These are phyloP conservation scores for Pyrenophora teres DNA, from an alignment of 2,329 filamentous ascomycete genomes.

Conservation along the genomic window DNA sequence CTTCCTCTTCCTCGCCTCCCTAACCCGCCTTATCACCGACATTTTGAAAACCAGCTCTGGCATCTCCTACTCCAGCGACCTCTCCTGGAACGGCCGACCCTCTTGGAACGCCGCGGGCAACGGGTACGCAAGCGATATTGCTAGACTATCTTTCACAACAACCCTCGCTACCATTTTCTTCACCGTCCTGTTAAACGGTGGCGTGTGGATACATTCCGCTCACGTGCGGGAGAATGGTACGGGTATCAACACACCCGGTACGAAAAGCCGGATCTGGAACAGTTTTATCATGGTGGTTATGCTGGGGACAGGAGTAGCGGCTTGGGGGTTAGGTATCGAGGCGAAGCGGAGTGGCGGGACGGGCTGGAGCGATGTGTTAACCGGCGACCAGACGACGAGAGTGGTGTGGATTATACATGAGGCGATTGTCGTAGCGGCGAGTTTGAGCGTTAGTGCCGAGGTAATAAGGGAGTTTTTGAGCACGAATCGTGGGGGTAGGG, in stretches of 20 bases:
- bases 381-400: background rate
- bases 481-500: constrained; percentile 5
- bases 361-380: constrained; percentile 4
- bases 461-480: constrained; percentile 6
- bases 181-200: constrained; percentile 7
- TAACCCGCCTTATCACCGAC: constrained; percentile 8
- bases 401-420: constrained; percentile 7
- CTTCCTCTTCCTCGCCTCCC: constrained; percentile 8
- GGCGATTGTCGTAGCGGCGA: constrained; percentile 6
- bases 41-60: constrained; percentile 4
- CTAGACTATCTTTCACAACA: constrained; percentile 3
- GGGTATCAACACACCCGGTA: constrained; percentile 1
- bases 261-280: constrained; percentile 5
- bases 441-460: constrained; percentile 5
- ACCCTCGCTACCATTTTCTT: constrained; percentile 5
- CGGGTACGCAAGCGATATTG: background rate
- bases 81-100: constrained; percentile 5
- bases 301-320: constrained; percentile 7
- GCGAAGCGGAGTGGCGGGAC: background rate
- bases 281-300: constrained; percentile 7
- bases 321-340: constrained; percentile 5
- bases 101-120: background rate
- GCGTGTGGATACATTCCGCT: constrained; percentile 7
- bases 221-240: constrained; percentile 10
- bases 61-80: constrained; percentile 1